Percentiles rank a stretch among this genome's conserved stretches.
Conservation (phyloP, 768 basidiomycete genomes). For the Pleurotus djamor region DNA sequence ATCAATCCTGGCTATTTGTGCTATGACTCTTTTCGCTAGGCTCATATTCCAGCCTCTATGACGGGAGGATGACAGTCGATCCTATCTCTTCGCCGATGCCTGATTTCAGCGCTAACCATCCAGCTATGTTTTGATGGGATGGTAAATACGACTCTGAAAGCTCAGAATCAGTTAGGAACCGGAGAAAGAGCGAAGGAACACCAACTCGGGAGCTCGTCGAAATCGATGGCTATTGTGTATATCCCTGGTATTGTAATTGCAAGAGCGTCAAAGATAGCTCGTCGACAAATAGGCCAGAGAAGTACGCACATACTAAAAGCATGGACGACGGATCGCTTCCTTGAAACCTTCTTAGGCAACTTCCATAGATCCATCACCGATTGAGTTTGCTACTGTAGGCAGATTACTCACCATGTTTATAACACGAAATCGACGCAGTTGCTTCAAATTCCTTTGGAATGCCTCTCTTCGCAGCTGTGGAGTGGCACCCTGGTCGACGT, state of each 20-base stretch:
- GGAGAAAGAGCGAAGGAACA: neutral
- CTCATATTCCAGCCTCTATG: conserved; percentile 3
- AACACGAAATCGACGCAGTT: conserved; percentile 1
- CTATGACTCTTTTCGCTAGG: neutral
- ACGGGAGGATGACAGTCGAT: conserved; percentile 4
- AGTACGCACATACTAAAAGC: neutral
- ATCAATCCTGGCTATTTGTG: neutral
- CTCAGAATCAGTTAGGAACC: neutral
- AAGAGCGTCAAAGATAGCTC: neutral
- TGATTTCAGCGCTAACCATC: conserved; percentile 5
- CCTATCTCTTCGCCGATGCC: neutral
- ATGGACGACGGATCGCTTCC: neutral
- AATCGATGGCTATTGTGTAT: neutral
- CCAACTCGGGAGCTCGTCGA: neutral
- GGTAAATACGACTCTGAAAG: neutral
- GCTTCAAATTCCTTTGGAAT: neutral
- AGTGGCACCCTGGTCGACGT: neutral
- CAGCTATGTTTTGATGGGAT: conserved; percentile 3
- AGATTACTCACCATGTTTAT: neutral
- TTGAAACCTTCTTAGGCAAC: neutral
- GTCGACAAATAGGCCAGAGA: neutral
- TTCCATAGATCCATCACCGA: neutral
- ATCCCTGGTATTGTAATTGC: neutral
- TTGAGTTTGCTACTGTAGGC: no score
- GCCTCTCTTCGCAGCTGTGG: neutral